These are phyloP conservation scores for Paecilomyces formosus DNA, from an alignment of 2,329 filamentous ascomycete genomes.

Conservation along the genomic window DNA sequence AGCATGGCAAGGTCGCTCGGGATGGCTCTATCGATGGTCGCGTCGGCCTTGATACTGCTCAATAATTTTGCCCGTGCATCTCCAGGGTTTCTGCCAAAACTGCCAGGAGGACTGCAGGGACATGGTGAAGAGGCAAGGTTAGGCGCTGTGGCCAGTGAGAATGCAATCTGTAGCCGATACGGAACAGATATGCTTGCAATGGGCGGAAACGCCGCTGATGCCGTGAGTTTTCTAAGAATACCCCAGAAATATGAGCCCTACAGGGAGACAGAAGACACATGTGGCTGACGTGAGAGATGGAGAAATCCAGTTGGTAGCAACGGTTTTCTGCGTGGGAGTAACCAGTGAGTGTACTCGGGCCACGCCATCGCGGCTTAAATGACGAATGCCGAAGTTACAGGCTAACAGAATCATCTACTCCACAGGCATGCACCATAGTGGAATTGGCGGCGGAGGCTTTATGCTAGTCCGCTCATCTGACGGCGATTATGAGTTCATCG, in stretches of 20 bases:
- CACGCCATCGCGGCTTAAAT: not conserved
- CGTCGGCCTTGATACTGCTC: not conserved
- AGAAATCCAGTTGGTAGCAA: constrained; percentile 53
- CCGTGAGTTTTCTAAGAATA: constrained; percentile 34
- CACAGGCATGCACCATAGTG: constrained; percentile 64
- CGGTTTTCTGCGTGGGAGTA: constrained; percentile 67
- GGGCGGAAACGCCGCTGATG: constrained; percentile 68
- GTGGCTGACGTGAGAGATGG: not conserved
- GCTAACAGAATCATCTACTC: not conserved
- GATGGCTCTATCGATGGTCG: not conserved
- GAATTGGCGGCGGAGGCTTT: constrained; percentile 87
- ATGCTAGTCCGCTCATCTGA: constrained; percentile 67
- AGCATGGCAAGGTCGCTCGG: not conserved
- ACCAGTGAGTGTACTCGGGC: constrained; percentile 39
- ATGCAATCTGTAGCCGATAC: constrained; percentile 59
- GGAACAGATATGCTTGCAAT: constrained; percentile 56
- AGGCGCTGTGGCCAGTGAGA: constrained; percentile 67
- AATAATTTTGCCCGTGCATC: not conserved
- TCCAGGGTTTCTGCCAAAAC: not conserved
- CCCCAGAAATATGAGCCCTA: not conserved
- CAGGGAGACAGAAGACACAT: constrained; percentile 4
- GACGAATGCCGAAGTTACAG: not conserved
- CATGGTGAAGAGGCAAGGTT: constrained; percentile 13
- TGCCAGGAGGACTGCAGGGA: not conserved
- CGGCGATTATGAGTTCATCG: constrained; percentile 76